phyloP scores from a whole-genome alignment of 2,329 filamentous ascomycete species.

The Fusarium penzigii region DNA sequence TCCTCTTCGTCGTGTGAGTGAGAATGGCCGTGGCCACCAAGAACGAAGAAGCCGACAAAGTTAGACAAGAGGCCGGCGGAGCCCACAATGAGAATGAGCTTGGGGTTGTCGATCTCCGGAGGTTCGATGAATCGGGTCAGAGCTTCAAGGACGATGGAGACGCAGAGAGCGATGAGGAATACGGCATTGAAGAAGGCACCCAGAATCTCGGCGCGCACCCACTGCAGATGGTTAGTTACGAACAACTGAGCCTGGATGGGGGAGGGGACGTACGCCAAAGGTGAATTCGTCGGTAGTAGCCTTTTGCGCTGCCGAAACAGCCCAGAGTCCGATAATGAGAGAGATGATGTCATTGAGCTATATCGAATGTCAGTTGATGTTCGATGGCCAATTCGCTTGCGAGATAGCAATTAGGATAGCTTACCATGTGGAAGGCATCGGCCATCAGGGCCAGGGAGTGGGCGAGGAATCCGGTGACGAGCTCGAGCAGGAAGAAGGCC shows the following conservation, averaged over 20 bases:
- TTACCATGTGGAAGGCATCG: conserved; percentile 97
- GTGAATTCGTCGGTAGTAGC: conserved; percentile 90
- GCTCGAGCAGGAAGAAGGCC: conserved; percentile 86
- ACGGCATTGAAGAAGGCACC: conserved; percentile 97
- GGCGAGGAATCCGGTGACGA: conserved; percentile 82
- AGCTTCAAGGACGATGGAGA: conserved; percentile 95
- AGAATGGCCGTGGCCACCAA: conserved; percentile 89
- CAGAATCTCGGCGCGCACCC: conserved; percentile 95
- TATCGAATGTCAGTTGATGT: conserved; percentile 8
- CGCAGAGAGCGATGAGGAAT: conserved; percentile 92
- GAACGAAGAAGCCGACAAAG: conserved; percentile 82
- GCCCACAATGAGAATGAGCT: conserved; percentile 87
- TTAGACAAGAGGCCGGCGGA: conserved; percentile 85
- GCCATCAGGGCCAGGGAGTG: conserved; percentile 92
- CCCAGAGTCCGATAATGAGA: conserved; percentile 89
- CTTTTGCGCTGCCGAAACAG: conserved; percentile 83
- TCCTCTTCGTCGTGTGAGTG: conserved; percentile 59
- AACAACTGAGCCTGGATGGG: not conserved
- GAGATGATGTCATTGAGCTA: conserved; percentile 97
- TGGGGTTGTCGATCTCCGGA: conserved; percentile 80
- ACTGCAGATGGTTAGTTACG: conserved; percentile 54
- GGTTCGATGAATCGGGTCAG: conserved; percentile 90
- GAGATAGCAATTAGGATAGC: conserved; percentile 27
- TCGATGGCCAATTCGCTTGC: not conserved
- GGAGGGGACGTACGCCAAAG: conserved; percentile 70